A percentile compares a stretch with the other conserved stretches of the same genome.
phyloP scores from a whole-genome alignment of 495 filamentous ascomycete genomes.

The Jackrogersella minutella region DNA sequence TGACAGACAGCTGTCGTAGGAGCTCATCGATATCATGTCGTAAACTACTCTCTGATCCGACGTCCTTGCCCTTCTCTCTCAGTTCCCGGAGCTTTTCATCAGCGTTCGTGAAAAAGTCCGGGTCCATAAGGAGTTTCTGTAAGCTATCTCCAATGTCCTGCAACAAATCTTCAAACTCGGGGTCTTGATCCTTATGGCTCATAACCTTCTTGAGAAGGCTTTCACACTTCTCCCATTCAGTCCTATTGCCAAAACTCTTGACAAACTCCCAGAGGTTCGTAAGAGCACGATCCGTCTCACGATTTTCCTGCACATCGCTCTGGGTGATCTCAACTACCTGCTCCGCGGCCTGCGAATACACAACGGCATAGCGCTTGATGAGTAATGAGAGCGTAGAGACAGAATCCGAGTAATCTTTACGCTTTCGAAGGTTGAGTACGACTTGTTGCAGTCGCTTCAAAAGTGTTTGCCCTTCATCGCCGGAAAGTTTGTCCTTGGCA shows the following conservation, averaged over 20 bases:
- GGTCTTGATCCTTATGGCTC: slow-evolving; percentile 76
- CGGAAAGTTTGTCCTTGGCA: slow-evolving; percentile 70
- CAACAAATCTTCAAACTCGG: slow-evolving; percentile 82
- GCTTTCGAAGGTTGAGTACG: slow-evolving; percentile 76
- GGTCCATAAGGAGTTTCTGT: slow-evolving; percentile 86
- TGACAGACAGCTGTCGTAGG: slow-evolving; percentile 71
- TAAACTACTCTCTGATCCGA: slow-evolving; percentile 70
- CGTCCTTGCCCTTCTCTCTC: slow-evolving; percentile 68
- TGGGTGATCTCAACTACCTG: slow-evolving; percentile 68
- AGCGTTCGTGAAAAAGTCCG: slow-evolving; percentile 78
- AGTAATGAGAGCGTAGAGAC: slow-evolving; percentile 79
- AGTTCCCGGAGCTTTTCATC: slow-evolving; percentile 75
- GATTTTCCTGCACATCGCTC: slow-evolving; percentile 75
- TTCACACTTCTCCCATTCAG: slow-evolving; percentile 80
- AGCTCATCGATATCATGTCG: slow-evolving; percentile 77
- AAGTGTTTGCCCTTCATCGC: slow-evolving; percentile 75
- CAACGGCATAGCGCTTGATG: slow-evolving; percentile 77
- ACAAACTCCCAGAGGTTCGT: slow-evolving; percentile 79
- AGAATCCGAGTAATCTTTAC: slow-evolving; percentile 83
- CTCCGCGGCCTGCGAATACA: slow-evolving; percentile 76
- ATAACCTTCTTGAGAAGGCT: slow-evolving; percentile 71
- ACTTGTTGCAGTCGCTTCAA: slow-evolving; percentile 76
- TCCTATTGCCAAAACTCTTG: slow-evolving; percentile 75
- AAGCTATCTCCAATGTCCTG: slow-evolving; percentile 73
- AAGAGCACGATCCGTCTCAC: slow-evolving; percentile 76